Conservation (phyloP, 768 basidiomycete genomes). For the Collybiopsis luxurians region DNA sequence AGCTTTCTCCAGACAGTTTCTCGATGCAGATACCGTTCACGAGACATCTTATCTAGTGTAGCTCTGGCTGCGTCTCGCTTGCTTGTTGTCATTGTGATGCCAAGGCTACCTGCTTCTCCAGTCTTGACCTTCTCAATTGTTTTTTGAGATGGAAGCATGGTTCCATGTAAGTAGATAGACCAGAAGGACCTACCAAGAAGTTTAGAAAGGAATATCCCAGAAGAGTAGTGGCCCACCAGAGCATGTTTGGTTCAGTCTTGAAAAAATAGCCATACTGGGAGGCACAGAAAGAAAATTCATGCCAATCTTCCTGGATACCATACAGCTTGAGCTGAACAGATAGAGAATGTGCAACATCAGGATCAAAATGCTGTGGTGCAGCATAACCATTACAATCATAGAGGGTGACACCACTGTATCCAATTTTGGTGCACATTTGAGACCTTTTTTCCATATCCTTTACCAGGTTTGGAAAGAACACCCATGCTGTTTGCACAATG, state of each 20-base stretch:
- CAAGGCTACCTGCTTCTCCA: neutral
- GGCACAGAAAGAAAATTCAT: neutral
- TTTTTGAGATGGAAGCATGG: neutral
- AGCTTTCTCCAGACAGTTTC: neutral
- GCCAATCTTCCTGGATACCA: neutral
- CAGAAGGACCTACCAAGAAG: slow-evolving; percentile 1
- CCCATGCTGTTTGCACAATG: neutral
- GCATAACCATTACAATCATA: neutral
- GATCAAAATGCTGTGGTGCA: neutral
- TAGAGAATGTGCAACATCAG: neutral
- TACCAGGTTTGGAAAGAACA: neutral
- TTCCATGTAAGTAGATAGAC: neutral
- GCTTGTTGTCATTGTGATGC: neutral
- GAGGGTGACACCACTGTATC: neutral
- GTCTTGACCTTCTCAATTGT: neutral
- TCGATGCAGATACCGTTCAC: neutral
- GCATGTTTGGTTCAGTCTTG: neutral
- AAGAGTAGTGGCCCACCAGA: neutral
- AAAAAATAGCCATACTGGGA: slow-evolving; percentile 1
- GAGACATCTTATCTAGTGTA: neutral
- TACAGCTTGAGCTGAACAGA: neutral
- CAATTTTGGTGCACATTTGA: neutral
- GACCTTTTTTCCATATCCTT: neutral
- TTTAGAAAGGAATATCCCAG: neutral
- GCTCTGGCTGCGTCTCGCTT: neutral